Percentiles rank a stretch among this genome's conserved stretches.
These are phyloP conservation scores for Fusarium setosum DNA, from an alignment of 2,329 filamentous ascomycete genomes.

Conservation along the genomic window DNA sequence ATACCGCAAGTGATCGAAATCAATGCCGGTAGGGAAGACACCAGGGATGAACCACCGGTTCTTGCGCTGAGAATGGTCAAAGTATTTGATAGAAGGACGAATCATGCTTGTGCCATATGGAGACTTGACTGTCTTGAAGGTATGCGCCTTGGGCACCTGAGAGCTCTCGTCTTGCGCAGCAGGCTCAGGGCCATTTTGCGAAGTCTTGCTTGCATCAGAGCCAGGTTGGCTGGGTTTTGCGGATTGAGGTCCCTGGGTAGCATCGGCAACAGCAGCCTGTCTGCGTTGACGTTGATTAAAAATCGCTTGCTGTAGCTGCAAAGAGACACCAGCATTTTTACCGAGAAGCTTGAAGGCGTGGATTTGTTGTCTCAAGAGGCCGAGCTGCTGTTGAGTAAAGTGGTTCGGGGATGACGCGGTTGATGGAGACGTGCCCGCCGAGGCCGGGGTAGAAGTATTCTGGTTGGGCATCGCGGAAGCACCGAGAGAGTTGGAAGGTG, in stretches of 20 bases:
- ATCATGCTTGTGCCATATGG: conserved; percentile 72
- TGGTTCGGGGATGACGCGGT: conserved; percentile 59
- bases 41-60: conserved; percentile 86
- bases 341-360: conserved; percentile 90
- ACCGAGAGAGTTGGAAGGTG: conserved; percentile 49
- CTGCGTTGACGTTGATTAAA: conserved; percentile 80
- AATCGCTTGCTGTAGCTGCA: conserved; percentile 83
- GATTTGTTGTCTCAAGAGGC: conserved; percentile 85
- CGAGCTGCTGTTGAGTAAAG: conserved; percentile 83
- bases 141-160: conserved; percentile 55
- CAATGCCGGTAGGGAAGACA: conserved; percentile 88
- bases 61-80: conserved; percentile 80
- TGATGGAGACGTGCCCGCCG: conserved; percentile 47
- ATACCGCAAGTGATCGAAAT: conserved; percentile 85
- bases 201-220: conserved; percentile 50
- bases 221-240: conserved; percentile 44
- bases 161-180: conserved; percentile 47
- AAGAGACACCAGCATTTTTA: conserved; percentile 86
- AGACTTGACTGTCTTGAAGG: conserved; percentile 80
- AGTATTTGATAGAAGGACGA: conserved; percentile 76
- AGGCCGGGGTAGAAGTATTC: conserved; percentile 45
- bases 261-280: conserved; percentile 62
- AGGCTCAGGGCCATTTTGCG: conserved; percentile 51
- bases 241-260: conserved; percentile 51
- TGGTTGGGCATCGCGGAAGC: conserved; percentile 53